Base-by-base conservation (phyloP, 1,284 basidiomycete genomes). In the Malassezia caprae region DNA sequence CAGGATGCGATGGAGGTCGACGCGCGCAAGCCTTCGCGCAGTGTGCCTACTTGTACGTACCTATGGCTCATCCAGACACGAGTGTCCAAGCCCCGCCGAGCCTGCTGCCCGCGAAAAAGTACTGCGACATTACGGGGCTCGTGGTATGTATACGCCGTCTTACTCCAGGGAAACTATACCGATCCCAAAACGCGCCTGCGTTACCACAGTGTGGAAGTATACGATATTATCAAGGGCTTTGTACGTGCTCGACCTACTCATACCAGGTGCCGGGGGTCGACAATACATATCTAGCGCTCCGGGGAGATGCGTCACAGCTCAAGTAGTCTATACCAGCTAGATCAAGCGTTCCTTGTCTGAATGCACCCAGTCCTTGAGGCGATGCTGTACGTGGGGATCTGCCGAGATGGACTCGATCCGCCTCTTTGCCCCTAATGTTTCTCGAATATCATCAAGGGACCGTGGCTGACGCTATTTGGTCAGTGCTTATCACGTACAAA, bases 81-180 rank as follows among this genome's bases (percentile, higher is more conserved):
- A 85, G 84, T 1, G 87, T 90, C 44, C 88, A 90, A 68, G 87
- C 88, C 8, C 86, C 88, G 0, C 88, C 87, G 0, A 88, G 85
- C 13, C 72, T 90, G 1, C 76, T 86, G 6, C 88, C 88, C 2
- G 83, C 83, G 49, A 81, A 82, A 60, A 83, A 84, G 61, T 88
- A 86, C 60, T 90, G 88, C 67, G 88, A 90, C 74, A 86, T 90
- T 5, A 90, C 88, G 0, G 87, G 88, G 0, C 78, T 90, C 6
- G 84, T 88, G 75, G 86, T 85, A 53, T 13, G 34, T 41, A 12
- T 27, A n/a, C 23, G 23, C 4, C 10, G 17, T 19, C 8, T 39
- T n/a, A 35, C 17, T 11, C 8, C 56, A 87, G 85, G 87, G 85
- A 1, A 85, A 84, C 3, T 89, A 90, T 65, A 89, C 86, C 0